phyloP scores from a whole-genome alignment of 192 early-diverging fungal species.

The Coemansia asiatica region DNA sequence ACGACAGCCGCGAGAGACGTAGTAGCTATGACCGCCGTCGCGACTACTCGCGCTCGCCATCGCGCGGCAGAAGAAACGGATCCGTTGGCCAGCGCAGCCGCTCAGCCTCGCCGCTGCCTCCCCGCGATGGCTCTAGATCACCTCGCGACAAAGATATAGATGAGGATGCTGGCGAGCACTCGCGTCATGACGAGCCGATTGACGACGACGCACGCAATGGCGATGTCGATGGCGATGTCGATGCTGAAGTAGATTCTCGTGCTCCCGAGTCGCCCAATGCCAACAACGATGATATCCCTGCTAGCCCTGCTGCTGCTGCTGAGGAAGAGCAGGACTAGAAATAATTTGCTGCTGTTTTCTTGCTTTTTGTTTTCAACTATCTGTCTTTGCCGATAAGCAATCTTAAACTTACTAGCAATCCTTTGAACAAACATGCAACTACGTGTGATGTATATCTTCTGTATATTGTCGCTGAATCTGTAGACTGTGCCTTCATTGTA shows the following conservation, averaged over 20 bases:
- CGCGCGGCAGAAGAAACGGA: slow-evolving; percentile 17
- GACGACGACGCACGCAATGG: not conserved
- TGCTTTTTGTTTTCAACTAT: not conserved
- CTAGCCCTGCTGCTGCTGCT: slow-evolving; percentile 5
- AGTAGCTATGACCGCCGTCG: slow-evolving; percentile 9
- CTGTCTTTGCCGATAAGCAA: too few relatives aligned
- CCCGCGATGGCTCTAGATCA: slow-evolving; percentile 10
- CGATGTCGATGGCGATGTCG: not conserved
- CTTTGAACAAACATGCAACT: too few relatives aligned
- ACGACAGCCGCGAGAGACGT: slow-evolving; percentile 8
- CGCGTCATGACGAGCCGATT: not conserved
- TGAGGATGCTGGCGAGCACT: not conserved
- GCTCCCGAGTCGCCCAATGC: not conserved
- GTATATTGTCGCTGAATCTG: not conserved
- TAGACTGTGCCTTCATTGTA: not conserved
- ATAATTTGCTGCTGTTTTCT: not conserved
- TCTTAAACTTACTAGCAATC: too few relatives aligned
- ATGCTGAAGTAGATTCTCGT: not conserved
- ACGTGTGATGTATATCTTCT: not conserved
- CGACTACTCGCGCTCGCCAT: slow-evolving; percentile 24
- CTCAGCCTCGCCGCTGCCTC: slow-evolving; percentile 21
- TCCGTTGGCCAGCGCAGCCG: slow-evolving; percentile 5
- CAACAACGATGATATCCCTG: not conserved
- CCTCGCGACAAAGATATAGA: not conserved
- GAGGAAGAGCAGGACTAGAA: not conserved